Evolutionary conservation across 2,329 filamentous ascomycete genomes (phyloP), one percentile per base, ranked within the genome.

Genomic region (Cladosporium austrohemisphaericum): DNA sequence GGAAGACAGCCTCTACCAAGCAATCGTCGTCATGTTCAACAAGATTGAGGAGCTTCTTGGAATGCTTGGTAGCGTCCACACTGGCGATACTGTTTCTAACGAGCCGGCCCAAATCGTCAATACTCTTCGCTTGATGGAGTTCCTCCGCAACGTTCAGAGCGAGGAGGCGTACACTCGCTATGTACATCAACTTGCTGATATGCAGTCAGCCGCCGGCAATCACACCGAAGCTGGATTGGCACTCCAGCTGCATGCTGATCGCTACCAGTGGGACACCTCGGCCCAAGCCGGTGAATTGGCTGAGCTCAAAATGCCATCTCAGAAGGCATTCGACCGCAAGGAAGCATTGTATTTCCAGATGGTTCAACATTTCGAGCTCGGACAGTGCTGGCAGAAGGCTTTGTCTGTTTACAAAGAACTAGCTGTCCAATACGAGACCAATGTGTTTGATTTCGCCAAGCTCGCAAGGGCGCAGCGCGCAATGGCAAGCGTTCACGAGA

Each of bases 151-250:
- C 64, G 95, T 96, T 85, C 88, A 94, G 58, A 95, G 95, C 63
- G 90, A 95, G 65, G 91, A 96, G 61, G 95, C 96, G 50, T 97
- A 95, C 67, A 86, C 95, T 56, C 85, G 90, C 56, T 96, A 97
- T 61, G 91, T 97, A 11, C 92, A 97, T 64, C 90, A 96, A 67
- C 77, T 97, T 16, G 88, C 90, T 2, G 74, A 82, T 31, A 74
- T 93, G 10, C 92, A 97, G 66, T 78, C 80, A 7, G 80, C 84
- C 32, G 79, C 86, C 3, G 78, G 85, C 51, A 93, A 95, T 60
- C 81, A 84, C 55, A 87, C 89, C 0, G 91, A 96, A 69, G 92
- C 92, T 11, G 93, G 90, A 10, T 77, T 97, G 54, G 90, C 91
- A 3, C 76, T 97, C 29, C 85, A 89, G 32, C 80, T 97, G 49